These are phyloP conservation scores for Pascua sp. DNA, from an alignment of 1,284 basidiomycete genomes.

Conservation along the genomic window DNA sequence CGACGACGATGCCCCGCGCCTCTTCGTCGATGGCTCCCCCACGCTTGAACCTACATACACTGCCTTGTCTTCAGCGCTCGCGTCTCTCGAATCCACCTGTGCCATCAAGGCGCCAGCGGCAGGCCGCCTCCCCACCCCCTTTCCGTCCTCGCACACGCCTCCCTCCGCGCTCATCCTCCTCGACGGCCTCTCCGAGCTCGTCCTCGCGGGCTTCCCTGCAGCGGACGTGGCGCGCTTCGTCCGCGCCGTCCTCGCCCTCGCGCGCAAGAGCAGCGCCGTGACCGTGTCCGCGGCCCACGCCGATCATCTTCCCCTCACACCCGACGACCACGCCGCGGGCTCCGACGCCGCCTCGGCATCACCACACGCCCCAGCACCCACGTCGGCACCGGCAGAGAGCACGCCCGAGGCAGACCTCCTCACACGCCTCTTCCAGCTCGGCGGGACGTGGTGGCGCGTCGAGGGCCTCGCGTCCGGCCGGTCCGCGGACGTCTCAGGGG, in stretches of 20 bases:
- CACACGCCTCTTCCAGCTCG: slow-evolving; percentile 26
- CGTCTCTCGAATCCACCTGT: too few relatives aligned
- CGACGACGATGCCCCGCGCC: background rate
- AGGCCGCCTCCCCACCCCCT: background rate
- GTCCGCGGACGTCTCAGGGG: slow-evolving; percentile 45
- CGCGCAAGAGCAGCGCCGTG: slow-evolving; percentile 9
- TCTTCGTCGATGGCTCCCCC: slow-evolving; percentile 7
- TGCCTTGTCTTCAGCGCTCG: slow-evolving; percentile 1
- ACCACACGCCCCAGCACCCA: too few relatives aligned
- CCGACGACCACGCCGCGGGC: too few relatives aligned
- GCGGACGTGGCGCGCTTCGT: slow-evolving; percentile 32
- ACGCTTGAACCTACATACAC: slow-evolving; percentile 29
- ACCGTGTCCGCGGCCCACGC: slow-evolving; percentile 38
- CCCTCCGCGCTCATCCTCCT: slow-evolving; percentile 31
- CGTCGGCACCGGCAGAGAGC: background rate
- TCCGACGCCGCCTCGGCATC: too few relatives aligned
- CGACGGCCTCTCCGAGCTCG: slow-evolving; percentile 40
- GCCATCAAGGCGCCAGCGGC: too few relatives aligned
- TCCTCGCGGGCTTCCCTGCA: slow-evolving; percentile 29
- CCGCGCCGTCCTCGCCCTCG: slow-evolving; percentile 26
- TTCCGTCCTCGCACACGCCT: background rate
- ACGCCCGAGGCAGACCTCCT: slow-evolving; percentile 23
- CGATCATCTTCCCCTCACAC: slow-evolving; percentile 25
- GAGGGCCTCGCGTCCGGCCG: slow-evolving; percentile 37
- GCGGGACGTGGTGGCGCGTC: slow-evolving; percentile 42